phyloP scores from a whole-genome alignment of 176 grass and related monocot genomes.

The Oryza meridionalis region DNA sequence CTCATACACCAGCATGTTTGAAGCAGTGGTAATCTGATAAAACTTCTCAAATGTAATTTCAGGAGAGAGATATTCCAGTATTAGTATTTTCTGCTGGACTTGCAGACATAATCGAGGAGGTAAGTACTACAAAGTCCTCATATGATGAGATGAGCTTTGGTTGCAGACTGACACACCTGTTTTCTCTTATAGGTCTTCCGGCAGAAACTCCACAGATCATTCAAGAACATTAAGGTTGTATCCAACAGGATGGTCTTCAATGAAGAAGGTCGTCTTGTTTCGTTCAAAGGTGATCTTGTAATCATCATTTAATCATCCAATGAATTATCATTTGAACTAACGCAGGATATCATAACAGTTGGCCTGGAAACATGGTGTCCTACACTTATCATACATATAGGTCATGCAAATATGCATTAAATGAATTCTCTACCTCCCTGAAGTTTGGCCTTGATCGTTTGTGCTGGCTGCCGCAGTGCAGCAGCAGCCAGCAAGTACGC shows the following conservation, averaged over 20 bases:
- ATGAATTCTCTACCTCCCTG: neutral
- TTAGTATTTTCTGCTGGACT: slow-evolving; percentile 98
- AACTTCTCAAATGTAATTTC: slow-evolving; percentile 40
- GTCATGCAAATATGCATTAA: slow-evolving; percentile 13
- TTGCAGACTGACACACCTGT: slow-evolving; percentile 6
- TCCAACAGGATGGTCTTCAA: slow-evolving; percentile 96
- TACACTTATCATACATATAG: neutral
- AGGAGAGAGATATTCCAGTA: slow-evolving; percentile 85
- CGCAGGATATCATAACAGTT: neutral
- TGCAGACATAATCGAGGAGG: slow-evolving; percentile 96
- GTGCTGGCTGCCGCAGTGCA: too few relatives aligned
- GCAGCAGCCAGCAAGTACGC: too few relatives aligned
- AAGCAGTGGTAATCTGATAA: slow-evolving; percentile 7
- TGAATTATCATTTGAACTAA: slow-evolving; percentile 2
- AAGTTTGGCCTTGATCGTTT: too few relatives aligned
- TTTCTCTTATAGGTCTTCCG: slow-evolving; percentile 68
- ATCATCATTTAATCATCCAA: neutral
- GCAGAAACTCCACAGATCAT: slow-evolving; percentile 80
- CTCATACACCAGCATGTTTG: neutral
- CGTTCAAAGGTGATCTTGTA: slow-evolving; percentile 84
- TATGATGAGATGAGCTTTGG: neutral
- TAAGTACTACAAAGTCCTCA: slow-evolving; percentile 31
- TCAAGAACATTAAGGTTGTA: slow-evolving; percentile 91
- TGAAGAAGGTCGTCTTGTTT: slow-evolving; percentile 70
- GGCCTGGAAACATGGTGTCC: neutral